Evolutionary conservation across 1,284 basidiomycete genomes (phyloP), one percentile per base, ranked within the genome.

Genomic region (Trametes pubescens): DNA sequence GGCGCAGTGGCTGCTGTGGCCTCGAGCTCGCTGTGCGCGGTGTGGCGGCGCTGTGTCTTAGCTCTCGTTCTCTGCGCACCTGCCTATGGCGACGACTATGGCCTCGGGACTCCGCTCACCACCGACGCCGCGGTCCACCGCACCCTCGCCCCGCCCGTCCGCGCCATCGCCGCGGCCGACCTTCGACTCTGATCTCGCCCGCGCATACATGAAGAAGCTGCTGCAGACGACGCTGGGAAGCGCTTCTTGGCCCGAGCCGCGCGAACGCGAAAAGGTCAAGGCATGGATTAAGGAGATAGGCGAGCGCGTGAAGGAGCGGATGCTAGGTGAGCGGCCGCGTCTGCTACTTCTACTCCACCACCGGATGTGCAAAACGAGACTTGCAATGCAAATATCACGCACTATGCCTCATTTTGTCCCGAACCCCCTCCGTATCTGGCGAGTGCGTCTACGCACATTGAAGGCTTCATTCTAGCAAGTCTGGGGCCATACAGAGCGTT

Each of bases 221-320:
- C 79, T 93, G 57, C 82, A 86, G 65, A 83, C 86, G 7, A 91
- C 87, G 1, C 80, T 94, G 29, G 84, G 88, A 66, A 82, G 77
- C 57, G 82, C 81, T 57, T 73, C 81, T n/a, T 93, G 91, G 90
- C 84, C 87, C 51, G 85, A 86, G 52, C 72, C 81, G 51, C 86
- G 85, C 69, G 90, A 93, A 64, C 82, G 85, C 40, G 90, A 92
- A 47, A 83, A 83, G 58, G 83, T 89, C 18, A 90, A 86, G 75
- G 81, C 76, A 10, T 92, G 90, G 89, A 92, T 91, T 74, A 91
- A 89, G 75, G 90, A 94, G 72, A 89, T 94, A 66, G 88, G 90
- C 22, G 90, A 91, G 70, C 83, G 91, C 48, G 86, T 94, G 38
- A 94, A 93, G 77, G 89, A 91, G 74, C 80, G 91, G 71, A 93